A percentile compares a stretch with the other conserved stretches of the same genome.
Evolutionary conservation across 2,329 filamentous ascomycete genomes (phyloP).

Genomic region (Arthrobotrys conoides): DNA sequence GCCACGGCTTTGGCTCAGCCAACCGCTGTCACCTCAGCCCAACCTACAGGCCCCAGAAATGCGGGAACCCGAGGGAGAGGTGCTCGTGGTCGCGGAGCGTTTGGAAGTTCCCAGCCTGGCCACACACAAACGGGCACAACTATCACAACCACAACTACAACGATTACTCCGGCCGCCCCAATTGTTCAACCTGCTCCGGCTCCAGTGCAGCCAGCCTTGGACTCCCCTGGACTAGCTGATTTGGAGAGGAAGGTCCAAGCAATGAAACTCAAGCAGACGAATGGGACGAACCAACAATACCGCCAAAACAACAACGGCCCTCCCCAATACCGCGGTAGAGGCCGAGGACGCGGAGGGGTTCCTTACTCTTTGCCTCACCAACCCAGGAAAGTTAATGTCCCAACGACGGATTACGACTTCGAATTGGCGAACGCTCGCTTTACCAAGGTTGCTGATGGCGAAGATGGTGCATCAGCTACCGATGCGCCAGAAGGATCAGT

Average conservation of each 20-base stretch:
- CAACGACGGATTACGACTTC: conserved; percentile 93
- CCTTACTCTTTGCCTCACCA: conserved; percentile 54
- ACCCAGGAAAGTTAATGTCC: conserved; percentile 84
- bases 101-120: conserved; percentile 50
- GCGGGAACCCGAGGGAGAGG: conserved; percentile 36
- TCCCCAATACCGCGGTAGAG: conserved; percentile 39
- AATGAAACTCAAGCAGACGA: conserved; percentile 53
- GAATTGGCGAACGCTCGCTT: conserved; percentile 87
- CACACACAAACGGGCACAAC: conserved; percentile 56
- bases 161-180: conserved; percentile 9
- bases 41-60: conserved; percentile 53
- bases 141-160: conserved; percentile 45
- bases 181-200: not conserved
- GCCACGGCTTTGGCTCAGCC: conserved; percentile 52
- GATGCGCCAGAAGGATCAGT: conserved; percentile 66
- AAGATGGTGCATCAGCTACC: conserved; percentile 67
- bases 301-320: conserved; percentile 17
- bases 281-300: conserved; percentile 22
- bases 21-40: conserved; percentile 7
- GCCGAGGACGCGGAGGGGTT: conserved; percentile 66
- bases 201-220: conserved; percentile 6
- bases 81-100: conserved; percentile 44
- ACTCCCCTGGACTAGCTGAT: conserved; percentile 52
- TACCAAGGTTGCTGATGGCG: conserved; percentile 73
- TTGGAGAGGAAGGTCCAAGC: conserved; percentile 55